Percentiles rank a stretch among this genome's conserved stretches.
Evolutionary conservation across 305 asterid genomes (phyloP).

Genomic region (Solanum aculeatissimum): DNA sequence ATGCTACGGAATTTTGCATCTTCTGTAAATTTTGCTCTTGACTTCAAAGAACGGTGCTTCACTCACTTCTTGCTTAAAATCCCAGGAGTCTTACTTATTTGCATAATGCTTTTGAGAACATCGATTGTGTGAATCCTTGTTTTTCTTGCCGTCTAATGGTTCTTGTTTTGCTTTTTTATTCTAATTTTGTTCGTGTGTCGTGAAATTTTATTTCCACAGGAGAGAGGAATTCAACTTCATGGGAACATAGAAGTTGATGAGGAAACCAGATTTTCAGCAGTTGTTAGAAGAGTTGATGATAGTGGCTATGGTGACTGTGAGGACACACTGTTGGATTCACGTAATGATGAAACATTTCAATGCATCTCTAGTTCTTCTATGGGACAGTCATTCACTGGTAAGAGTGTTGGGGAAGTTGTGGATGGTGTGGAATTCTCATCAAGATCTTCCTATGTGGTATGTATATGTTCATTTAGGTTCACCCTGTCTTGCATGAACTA

Average conservation of each 20-base stretch:
- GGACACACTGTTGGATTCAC: constrained; percentile 51
- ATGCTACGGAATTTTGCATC: not conserved
- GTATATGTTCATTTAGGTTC: not conserved
- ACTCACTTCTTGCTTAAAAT: not conserved
- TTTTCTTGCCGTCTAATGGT: not conserved
- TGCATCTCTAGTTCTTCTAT: constrained; percentile 33
- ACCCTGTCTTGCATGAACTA: not conserved
- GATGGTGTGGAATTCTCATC: constrained; percentile 27
- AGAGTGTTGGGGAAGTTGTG: constrained; percentile 17
- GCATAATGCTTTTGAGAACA: not conserved
- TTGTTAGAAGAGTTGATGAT: constrained; percentile 59
- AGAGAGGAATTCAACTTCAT: constrained; percentile 69
- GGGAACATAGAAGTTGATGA: constrained; percentile 74
- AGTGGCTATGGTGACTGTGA: constrained; percentile 72
- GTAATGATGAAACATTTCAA: constrained; percentile 80
- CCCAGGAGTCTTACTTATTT: not conserved
- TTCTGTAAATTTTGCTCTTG: not conserved
- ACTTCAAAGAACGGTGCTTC: not conserved
- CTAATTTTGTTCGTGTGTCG: not conserved
- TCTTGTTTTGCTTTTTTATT: not conserved
- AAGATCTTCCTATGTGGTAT: constrained; percentile 43
- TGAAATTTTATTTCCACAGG: constrained; percentile 34
- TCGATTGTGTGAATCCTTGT: not conserved
- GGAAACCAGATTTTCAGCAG: constrained; percentile 86
- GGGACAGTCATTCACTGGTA: constrained; percentile 25